A percentile compares a stretch with the other conserved stretches of the same genome.
Evolutionary conservation across 495 filamentous ascomycete species (phyloP).

Genomic region (Xylaria venustula): DNA sequence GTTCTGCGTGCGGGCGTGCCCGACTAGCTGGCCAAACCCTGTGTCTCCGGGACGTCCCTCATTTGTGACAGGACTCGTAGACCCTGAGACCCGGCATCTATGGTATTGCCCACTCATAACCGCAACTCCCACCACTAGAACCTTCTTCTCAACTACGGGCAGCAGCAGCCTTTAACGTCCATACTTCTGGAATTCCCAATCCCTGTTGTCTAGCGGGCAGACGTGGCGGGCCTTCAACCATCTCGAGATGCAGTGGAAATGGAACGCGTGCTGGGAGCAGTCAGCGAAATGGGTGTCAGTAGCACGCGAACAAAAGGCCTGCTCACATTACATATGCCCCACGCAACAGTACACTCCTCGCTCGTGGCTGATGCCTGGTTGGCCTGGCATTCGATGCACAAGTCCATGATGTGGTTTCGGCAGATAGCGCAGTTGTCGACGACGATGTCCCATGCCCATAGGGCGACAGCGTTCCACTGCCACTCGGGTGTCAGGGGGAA

Average conservation of each 20-base stretch:
- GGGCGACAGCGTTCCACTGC: slow-evolving; percentile 97
- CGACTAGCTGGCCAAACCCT: not conserved
- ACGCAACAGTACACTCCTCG: slow-evolving; percentile 97
- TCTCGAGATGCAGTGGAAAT: slow-evolving; percentile 99
- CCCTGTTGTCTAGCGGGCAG: slow-evolving; percentile 94
- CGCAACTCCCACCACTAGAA: not conserved
- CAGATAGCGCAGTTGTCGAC: slow-evolving; percentile 99
- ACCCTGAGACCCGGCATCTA: not conserved
- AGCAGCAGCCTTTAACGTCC: slow-evolving; percentile 52
- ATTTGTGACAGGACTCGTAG: not conserved
- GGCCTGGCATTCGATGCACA: slow-evolving; percentile 99
- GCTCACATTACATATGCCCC: slow-evolving; percentile 98
- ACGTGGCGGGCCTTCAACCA: slow-evolving; percentile 99
- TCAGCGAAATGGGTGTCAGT: slow-evolving; percentile 5
- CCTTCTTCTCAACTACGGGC: not conserved
- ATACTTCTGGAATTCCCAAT: slow-evolving; percentile 99
- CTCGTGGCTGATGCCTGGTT: slow-evolving; percentile 97
- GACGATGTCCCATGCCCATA: slow-evolving; percentile 99
- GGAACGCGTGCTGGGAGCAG: slow-evolving; percentile 82
- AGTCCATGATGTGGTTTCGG: slow-evolving; percentile 99
- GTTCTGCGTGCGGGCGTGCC: slow-evolving; percentile 3
- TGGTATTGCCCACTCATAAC: not conserved
- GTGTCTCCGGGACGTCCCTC: not conserved
- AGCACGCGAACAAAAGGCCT: not conserved
- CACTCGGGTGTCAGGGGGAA: slow-evolving; percentile 21